Evolutionary conservation across 345 rosid species (phyloP).

Genomic region (Eucalyptus polyanthemos): DNA sequence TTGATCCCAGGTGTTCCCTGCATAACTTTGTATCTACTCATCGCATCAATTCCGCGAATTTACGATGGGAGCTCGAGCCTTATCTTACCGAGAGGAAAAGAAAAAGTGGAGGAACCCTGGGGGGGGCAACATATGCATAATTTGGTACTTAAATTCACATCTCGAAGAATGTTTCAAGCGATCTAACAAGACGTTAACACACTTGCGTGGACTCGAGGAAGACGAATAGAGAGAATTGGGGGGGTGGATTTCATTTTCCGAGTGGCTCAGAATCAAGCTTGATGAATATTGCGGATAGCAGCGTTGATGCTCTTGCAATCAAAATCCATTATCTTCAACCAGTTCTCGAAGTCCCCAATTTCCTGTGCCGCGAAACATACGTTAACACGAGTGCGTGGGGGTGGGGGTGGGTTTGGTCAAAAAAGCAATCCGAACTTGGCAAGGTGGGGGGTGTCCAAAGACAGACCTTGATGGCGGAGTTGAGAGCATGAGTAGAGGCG

Average conservation of each 20-base stretch:
- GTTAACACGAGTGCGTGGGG: background rate
- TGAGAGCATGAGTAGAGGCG: constrained; percentile 53
- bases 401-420: background rate
- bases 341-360: constrained; percentile 95
- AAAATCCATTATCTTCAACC: constrained; percentile 95
- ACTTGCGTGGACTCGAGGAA: background rate
- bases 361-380: constrained; percentile 27
- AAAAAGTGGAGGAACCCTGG: background rate
- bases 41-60: background rate
- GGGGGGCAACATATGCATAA: background rate
- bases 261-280: constrained; percentile 3
- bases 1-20: background rate
- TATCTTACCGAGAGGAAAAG: background rate
- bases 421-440: no score
- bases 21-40: background rate
- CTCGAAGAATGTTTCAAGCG: background rate
- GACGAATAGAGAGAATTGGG: background rate
- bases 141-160: background rate
- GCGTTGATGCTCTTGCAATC: constrained; percentile 73
- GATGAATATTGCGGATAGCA: constrained; percentile 64
- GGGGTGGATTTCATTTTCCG: background rate
- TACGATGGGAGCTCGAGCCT: background rate
- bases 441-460: background rate
- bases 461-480: constrained; percentile 61
- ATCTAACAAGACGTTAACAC: background rate